Percentiles rank a stretch among this genome's conserved stretches.
phyloP scores from a whole-genome alignment of 2,329 filamentous ascomycete species.

The Venturia aucupariae region DNA sequence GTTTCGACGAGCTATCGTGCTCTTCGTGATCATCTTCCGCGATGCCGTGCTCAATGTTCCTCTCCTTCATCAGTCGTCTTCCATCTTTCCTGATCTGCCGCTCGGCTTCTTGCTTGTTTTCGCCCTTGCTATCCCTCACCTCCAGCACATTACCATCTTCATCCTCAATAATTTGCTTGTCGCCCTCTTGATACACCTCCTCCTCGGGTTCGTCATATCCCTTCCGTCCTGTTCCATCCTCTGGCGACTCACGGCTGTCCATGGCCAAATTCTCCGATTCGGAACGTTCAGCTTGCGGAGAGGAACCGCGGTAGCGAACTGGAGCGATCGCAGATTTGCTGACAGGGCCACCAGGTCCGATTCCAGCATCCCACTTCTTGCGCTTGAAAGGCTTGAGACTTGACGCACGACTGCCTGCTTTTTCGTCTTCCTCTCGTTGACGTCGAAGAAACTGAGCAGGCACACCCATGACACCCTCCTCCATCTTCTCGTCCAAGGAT shows the following conservation, averaged over 20 bases:
- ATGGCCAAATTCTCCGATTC: conserved; percentile 34
- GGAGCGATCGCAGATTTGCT: conserved; percentile 85
- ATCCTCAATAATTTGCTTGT: conserved; percentile 73
- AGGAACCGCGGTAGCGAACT: neutral
- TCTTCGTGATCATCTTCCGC: conserved; percentile 36
- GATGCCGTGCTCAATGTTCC: conserved; percentile 33
- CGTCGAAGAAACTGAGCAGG: conserved; percentile 72
- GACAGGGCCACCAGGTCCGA: conserved; percentile 74
- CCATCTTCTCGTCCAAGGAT: conserved; percentile 49
- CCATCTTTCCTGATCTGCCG: conserved; percentile 49
- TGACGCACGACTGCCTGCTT: conserved; percentile 45
- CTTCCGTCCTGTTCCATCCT: conserved; percentile 23
- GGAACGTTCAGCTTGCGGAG: conserved; percentile 20
- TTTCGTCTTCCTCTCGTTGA: conserved; percentile 66
- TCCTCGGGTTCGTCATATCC: conserved; percentile 31
- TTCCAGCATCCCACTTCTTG: conserved; percentile 60
- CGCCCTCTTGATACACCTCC: conserved; percentile 73
- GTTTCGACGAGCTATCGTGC: conserved; percentile 23
- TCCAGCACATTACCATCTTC: conserved; percentile 77
- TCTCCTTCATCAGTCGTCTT: conserved; percentile 45
- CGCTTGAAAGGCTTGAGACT: conserved; percentile 44
- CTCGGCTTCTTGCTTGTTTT: conserved; percentile 47
- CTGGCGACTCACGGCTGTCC: conserved; percentile 32
- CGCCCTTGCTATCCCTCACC: conserved; percentile 28
- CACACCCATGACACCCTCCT: conserved; percentile 57